Base-by-base conservation (phyloP, 441 rosid species). In the Viola pubescens region DNA sequence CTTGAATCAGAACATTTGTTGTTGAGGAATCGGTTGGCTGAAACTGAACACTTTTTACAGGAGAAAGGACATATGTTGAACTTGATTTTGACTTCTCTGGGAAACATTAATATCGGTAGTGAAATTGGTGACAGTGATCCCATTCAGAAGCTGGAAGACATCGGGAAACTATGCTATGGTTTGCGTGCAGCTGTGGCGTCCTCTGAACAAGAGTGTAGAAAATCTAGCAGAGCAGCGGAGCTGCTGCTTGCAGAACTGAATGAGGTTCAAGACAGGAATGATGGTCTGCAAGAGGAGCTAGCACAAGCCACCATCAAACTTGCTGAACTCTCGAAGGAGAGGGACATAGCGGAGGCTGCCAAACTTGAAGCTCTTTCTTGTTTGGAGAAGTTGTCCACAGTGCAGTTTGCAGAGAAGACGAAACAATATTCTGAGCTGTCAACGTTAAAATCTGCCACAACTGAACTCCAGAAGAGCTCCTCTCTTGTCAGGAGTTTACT, bases 221-320 rank as follows among this genome's bases (percentile, higher is more conserved):
- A 91, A 75, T 89, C 97, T 64, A 80, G 72, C 75, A 83, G 89
- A 74, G 97, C 97, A 37, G 90, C 98, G 45, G 95, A 95, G 75
- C 82, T 91, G 65, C 81, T 95, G 68, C 81, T 92, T 75, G 94
- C 97, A 1, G 98, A 95, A 77, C 77, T 92, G 75, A 88, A 89
- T 69, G 98, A 95, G 73, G 99, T 92, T 71, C 97, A 92, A 75
- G 97, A 89, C 74, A 92, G 96, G 82, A 91, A 95, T 70, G 98
- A 92, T 63, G 59, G 73, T 63, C 84, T 95, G 63, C 99, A 87
- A 76, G 99, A 89, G 75, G 94, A 87, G 70, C 72, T 89, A 69
- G 74, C 85, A 61, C 79, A 80, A 63, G 67, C 68, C 68, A 70
- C 76, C 19, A 55, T 55, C 69, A 87, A 87, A 67, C 77, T 87